These are phyloP conservation scores for Yamadazyma diospyri DNA, from an alignment of 1,139 yeast genomes.

Conservation along the genomic window DNA sequence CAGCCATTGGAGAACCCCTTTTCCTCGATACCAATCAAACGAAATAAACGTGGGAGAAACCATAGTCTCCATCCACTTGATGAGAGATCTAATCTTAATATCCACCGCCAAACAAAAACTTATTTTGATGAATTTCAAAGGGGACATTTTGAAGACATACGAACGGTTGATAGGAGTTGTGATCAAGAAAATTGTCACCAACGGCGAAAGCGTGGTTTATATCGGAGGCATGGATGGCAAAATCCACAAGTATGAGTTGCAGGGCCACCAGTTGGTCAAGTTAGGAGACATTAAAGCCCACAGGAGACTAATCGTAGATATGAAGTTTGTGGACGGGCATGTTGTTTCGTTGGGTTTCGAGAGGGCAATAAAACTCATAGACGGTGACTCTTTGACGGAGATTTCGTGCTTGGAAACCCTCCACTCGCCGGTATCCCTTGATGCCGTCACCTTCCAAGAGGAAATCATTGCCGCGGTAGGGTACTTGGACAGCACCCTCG, in stretches of 20 bases:
- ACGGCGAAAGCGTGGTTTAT: constrained; percentile 17
- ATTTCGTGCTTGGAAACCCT: constrained; percentile 33
- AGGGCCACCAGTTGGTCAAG: constrained; percentile 10
- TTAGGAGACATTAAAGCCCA: constrained; percentile 24
- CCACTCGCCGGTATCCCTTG: constrained; percentile 48
- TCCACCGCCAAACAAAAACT: constrained; percentile 28
- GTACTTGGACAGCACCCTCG: constrained; percentile 56
- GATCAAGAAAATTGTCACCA: constrained; percentile 27
- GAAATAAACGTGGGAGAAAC: constrained; percentile 17
- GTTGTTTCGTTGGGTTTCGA: constrained; percentile 68
- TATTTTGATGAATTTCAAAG: constrained; percentile 17
- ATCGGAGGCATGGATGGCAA: constrained; percentile 43
- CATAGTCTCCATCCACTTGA: constrained; percentile 13
- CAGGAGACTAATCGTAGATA: constrained; percentile 31
- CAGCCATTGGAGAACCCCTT: constrained; percentile 32
- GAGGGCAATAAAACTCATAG: constrained; percentile 33
- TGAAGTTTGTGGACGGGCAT: constrained; percentile 25
- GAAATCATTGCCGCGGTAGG: constrained; percentile 49
- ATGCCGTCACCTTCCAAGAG: constrained; percentile 22
- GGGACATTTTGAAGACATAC: constrained; percentile 11
- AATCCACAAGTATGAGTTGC: constrained; percentile 15
- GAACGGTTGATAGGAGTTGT: constrained; percentile 22
- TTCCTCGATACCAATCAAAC: constrained; percentile 27
- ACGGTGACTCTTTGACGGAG: constrained; percentile 15
- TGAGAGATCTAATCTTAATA: constrained; percentile 15